Conservation (phyloP, 352 stramenopile species). For the Albugo laibachii region DNA sequence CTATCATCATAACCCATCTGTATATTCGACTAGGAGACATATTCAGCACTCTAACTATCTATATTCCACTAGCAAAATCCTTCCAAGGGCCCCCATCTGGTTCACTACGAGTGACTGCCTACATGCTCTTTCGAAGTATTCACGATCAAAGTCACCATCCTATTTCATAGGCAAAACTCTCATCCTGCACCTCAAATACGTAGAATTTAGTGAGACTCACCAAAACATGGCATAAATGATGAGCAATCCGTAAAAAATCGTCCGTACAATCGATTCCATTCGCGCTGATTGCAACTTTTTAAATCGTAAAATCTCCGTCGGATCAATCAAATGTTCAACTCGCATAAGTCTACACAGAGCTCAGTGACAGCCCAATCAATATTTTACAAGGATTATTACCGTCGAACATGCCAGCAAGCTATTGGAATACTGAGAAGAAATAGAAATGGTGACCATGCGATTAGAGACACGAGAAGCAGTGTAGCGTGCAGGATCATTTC, state of each 20-base stretch:
- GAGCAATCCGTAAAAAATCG: slow-evolving; percentile 70
- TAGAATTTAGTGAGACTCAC: slow-evolving; percentile 10
- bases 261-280: slow-evolving; percentile 64
- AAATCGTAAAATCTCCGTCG: slow-evolving; percentile 73
- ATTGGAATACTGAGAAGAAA: slow-evolving; percentile 66
- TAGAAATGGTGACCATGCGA: slow-evolving; percentile 56
- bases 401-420: slow-evolving; percentile 44
- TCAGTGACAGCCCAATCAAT: neutral
- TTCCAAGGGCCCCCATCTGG: no score
- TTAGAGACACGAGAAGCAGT: slow-evolving; percentile 48
- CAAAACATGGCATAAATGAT: slow-evolving; percentile 83
- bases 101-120: no score
- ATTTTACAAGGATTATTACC: slow-evolving; percentile 13
- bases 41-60: no score
- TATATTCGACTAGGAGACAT: no score
- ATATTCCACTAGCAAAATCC: no score
- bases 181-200: no score
- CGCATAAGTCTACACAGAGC: slow-evolving; percentile 22
- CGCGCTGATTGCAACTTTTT: slow-evolving; percentile 66
- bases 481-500: slow-evolving; percentile 65
- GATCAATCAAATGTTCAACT: slow-evolving; percentile 69
- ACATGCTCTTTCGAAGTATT: no score
- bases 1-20: no score
- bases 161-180: no score
- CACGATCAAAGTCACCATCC: no score